Evolutionary conservation across 768 basidiomycete species (phyloP), one percentile per base, ranked within the genome.

Genomic region (Megacollybia marginata): DNA sequence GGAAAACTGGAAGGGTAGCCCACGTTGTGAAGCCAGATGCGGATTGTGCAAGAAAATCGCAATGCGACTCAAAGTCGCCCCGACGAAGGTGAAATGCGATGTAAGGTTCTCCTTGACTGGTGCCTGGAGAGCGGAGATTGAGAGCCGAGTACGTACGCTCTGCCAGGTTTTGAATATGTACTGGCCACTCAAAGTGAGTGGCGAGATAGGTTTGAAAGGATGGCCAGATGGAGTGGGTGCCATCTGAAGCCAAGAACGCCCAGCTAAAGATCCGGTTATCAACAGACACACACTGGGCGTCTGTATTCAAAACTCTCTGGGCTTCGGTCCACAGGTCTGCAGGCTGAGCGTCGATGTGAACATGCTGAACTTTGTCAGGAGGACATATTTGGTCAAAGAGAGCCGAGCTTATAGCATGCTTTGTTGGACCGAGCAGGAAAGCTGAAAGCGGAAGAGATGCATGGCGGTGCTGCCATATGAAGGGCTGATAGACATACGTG

Each of bases 11-110:
- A n/a, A 76, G 68, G 7, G 72, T 74, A 6, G 68, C 69, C 75
- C 73, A 76, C 5, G 73, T 75, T 7, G 72, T 74, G 59, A 74
- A 74, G 9, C 71, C 71, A 9, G 60, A 58, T 20, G 62, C 59
- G 15, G 48, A 57, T 42, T 64, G 52, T 6, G 69, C 63, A 5
- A 74, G 65, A 42, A 50, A 59, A 42, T 65, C 51, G 33, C 75
- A 76, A 53, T 75, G 73, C 9, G 55, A 59, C 55, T 71, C 69
- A 50, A 76, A 75, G 44, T 74, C 73, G 12, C 69, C 73, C 19
- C 74, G 69, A 19, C 72, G 68, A 15, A 76, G 60, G 52, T 76
- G 73, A n/a, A 76, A 60, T 5, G 74, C 72, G 51, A 75, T 69
- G 55, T 75, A 76, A 1, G 67, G 54, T 9, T 72, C 66, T 15